Conservation (phyloP, 2,329 filamentous ascomycete species). For the Xylaria sp. region DNA sequence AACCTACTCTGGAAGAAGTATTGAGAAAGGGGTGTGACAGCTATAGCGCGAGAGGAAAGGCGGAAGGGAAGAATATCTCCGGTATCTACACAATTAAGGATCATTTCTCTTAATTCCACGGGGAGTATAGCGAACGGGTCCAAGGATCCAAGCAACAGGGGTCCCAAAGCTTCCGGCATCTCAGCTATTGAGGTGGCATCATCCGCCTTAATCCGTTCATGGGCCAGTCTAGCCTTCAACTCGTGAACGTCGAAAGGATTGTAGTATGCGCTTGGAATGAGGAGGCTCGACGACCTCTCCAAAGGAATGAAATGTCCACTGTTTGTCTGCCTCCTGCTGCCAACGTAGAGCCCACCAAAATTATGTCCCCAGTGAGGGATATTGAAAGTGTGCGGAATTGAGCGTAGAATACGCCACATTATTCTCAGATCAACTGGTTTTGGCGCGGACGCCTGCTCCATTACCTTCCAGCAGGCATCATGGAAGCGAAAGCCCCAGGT, state of each 20-base stretch:
- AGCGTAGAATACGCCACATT: conserved; percentile 45
- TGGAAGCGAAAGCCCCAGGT: conserved; percentile 46
- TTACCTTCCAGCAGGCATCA: conserved; percentile 45
- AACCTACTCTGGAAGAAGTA: conserved; percentile 45
- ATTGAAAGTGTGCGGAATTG: conserved; percentile 40
- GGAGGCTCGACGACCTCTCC: conserved; percentile 32
- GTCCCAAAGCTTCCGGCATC: background rate
- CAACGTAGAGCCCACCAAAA: conserved; percentile 43
- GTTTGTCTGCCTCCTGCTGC: conserved; percentile 29
- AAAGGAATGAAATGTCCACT: conserved; percentile 23
- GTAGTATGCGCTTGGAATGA: conserved; percentile 42
- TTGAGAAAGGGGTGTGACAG: conserved; percentile 38
- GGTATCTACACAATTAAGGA: conserved; percentile 41
- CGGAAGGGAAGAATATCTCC: conserved; percentile 37
- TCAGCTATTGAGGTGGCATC: background rate
- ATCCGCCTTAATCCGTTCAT: conserved; percentile 27
- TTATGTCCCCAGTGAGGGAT: conserved; percentile 46
- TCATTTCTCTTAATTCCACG: conserved; percentile 40
- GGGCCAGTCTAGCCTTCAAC: conserved; percentile 33
- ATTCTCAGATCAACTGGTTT: conserved; percentile 38
- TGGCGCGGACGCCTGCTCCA: conserved; percentile 43
- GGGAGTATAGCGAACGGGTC: conserved; percentile 43
- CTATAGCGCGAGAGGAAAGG: conserved; percentile 42
- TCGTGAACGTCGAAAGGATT: conserved; percentile 44
- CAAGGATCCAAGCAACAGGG: background rate